A percentile compares a stretch with the other conserved stretches of the same genome.
phyloP scores from a whole-genome alignment of 2,329 filamentous ascomycete species.

The Grosmannia clavigera region DNA sequence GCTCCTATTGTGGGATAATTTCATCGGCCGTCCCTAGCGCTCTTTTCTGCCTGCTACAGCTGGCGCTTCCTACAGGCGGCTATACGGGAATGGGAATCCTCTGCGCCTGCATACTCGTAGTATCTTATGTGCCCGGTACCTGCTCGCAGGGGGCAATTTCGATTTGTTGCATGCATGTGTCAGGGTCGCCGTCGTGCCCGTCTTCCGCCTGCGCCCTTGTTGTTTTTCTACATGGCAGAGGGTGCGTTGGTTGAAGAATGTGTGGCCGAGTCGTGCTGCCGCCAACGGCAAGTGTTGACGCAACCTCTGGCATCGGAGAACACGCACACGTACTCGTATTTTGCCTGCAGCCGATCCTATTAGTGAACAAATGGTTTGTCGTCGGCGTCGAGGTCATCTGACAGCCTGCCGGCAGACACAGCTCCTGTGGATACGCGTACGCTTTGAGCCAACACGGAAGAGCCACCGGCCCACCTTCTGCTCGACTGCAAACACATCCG shows the following conservation, averaged over 20 bases:
- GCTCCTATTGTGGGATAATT: not conserved
- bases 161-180: not conserved
- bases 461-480: too few species aligned
- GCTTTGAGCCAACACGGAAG: not conserved
- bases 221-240: not conserved
- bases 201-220: not conserved
- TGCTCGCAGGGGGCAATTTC: not conserved
- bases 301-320: too few species aligned
- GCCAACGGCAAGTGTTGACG: not conserved
- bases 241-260: too few species aligned
- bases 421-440: constrained; percentile 11
- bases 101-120: too few species aligned
- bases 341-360: not conserved
- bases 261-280: too few species aligned
- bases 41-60: not conserved
- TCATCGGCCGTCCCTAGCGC: not conserved
- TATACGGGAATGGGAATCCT: not conserved
- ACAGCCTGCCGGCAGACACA: constrained; percentile 9
- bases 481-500: too few species aligned
- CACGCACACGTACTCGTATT: not conserved
- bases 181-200: not conserved
- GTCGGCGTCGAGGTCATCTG: not conserved
- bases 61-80: too few species aligned
- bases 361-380: not conserved
- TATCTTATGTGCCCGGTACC: not conserved